Evolutionary conservation across 2,329 filamentous ascomycete species (phyloP).

Genomic region (Stachybotrys chartarum): DNA sequence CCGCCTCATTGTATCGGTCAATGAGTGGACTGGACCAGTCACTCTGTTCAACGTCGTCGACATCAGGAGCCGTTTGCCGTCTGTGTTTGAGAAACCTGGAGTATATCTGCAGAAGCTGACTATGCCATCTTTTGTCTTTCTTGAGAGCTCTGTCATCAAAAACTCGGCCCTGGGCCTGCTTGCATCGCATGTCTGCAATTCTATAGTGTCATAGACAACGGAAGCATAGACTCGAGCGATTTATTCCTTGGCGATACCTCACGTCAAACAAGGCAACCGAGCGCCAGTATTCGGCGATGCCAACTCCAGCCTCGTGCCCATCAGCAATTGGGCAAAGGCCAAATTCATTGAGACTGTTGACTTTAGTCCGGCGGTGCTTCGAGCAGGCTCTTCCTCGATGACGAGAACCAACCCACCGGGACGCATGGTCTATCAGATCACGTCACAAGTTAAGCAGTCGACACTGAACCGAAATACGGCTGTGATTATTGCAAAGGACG

Average conservation of each 20-base stretch:
- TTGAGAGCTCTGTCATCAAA: neutral
- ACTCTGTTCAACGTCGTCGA: neutral
- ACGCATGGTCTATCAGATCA: neutral
- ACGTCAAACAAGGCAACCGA: neutral
- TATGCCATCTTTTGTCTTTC: neutral
- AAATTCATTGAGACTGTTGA: neutral
- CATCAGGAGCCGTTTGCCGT: neutral
- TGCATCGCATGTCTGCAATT: neutral
- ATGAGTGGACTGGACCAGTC: neutral
- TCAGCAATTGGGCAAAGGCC: neutral
- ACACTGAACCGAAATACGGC: neutral
- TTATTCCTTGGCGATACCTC: neutral
- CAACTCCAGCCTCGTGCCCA: neutral
- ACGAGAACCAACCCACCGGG: neutral
- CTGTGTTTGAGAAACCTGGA: neutral
- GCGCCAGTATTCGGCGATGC: neutral
- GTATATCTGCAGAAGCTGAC: neutral
- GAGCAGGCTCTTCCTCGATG: neutral
- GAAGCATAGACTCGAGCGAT: neutral
- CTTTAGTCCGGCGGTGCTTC: conserved; percentile 3
- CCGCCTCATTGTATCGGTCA: neutral
- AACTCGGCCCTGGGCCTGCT: neutral
- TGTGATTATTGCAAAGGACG: neutral
- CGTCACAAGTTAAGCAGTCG: neutral
- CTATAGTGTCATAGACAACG: neutral